Percentiles rank a stretch among this genome's conserved stretches.
These are phyloP conservation scores for Penicillium pulvis DNA, from an alignment of 495 filamentous ascomycete species.

Conservation along the genomic window DNA sequence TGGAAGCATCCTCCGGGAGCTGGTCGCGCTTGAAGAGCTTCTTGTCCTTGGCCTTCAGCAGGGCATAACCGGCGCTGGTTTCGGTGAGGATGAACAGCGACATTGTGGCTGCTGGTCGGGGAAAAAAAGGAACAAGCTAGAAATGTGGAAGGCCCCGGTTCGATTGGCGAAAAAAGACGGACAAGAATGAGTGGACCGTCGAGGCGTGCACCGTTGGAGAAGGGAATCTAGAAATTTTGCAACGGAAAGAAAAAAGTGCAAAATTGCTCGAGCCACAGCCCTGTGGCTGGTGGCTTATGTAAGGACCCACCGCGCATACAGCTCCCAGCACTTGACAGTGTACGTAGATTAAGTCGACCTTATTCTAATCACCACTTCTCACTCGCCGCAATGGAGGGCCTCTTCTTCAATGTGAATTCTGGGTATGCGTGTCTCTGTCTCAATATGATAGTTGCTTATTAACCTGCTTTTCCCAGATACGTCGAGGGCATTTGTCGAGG, in stretches of 20 bases:
- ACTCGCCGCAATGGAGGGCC: slow-evolving; percentile 76
- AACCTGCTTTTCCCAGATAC: slow-evolving; percentile 59
- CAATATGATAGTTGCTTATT: slow-evolving; percentile 19
- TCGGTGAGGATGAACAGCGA: slow-evolving; percentile 84
- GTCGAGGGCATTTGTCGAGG: slow-evolving; percentile 96
- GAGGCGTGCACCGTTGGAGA: slow-evolving; percentile 30
- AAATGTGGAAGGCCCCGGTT: slow-evolving; percentile 18
- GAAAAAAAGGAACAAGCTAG: slow-evolving; percentile 25
- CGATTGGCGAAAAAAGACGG: slow-evolving; percentile 23
- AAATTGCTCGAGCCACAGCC: slow-evolving; percentile 26
- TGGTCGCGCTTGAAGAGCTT: slow-evolving; percentile 90
- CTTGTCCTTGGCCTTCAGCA: slow-evolving; percentile 98
- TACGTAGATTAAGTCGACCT: slow-evolving; percentile 12
- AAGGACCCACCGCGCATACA: slow-evolving; percentile 21
- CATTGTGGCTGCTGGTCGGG: slow-evolving; percentile 55
- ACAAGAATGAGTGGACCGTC: slow-evolving; percentile 24
- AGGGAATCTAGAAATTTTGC: slow-evolving; percentile 36
- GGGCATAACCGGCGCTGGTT: slow-evolving; percentile 93
- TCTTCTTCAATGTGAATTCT: slow-evolving; percentile 94
- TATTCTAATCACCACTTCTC: slow-evolving; percentile 20
- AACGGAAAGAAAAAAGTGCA: slow-evolving; percentile 34
- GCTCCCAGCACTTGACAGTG: slow-evolving; percentile 14
- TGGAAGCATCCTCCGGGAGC: slow-evolving; percentile 69
- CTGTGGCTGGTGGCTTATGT: slow-evolving; percentile 34
- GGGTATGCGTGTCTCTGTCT: slow-evolving; percentile 57